These are phyloP conservation scores for Metschnikowia santaceciliae DNA, from an alignment of 805 yeast genomes.

Conservation along the genomic window DNA sequence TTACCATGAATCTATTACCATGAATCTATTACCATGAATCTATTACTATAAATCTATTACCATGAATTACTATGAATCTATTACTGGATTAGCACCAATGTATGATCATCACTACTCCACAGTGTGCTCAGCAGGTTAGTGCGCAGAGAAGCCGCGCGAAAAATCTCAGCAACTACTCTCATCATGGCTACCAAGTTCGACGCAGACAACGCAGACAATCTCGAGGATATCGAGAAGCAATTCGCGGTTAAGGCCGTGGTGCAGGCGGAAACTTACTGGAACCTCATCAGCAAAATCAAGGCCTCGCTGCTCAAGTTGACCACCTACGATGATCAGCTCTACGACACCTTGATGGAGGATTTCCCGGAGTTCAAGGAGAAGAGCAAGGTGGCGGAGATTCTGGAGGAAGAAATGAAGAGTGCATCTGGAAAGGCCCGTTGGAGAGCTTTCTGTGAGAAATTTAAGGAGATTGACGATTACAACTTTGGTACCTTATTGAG, in stretches of 20 bases:
- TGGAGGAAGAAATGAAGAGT: slow-evolving; percentile 81
- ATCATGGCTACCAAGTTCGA: slow-evolving; percentile 48
- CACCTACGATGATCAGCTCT: slow-evolving; percentile 67
- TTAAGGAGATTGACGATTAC: slow-evolving; percentile 84
- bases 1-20: too few relatives aligned
- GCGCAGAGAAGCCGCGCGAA: not conserved
- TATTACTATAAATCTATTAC: too few relatives aligned
- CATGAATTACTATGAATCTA: not conserved
- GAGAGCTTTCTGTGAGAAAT: slow-evolving; percentile 81
- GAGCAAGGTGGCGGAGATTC: slow-evolving; percentile 50
- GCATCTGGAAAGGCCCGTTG: slow-evolving; percentile 79
- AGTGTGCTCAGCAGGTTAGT: not conserved
- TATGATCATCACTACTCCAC: not conserved
- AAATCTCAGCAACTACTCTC: not conserved
- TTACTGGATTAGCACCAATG: not conserved
- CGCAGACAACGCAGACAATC: slow-evolving; percentile 90
- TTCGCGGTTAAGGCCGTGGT: slow-evolving; percentile 96
- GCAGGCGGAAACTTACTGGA: slow-evolving; percentile 95
- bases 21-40: too few relatives aligned
- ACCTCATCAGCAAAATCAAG: slow-evolving; percentile 61
- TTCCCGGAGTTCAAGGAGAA: slow-evolving; percentile 87
- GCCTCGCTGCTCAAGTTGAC: slow-evolving; percentile 80
- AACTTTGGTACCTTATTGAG: slow-evolving; percentile 94
- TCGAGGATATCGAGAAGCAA: slow-evolving; percentile 94
- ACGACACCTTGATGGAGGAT: slow-evolving; percentile 51